Evolutionary conservation across 2,329 filamentous ascomycete genomes (phyloP).

Genomic region (Sporothrix protearum): DNA sequence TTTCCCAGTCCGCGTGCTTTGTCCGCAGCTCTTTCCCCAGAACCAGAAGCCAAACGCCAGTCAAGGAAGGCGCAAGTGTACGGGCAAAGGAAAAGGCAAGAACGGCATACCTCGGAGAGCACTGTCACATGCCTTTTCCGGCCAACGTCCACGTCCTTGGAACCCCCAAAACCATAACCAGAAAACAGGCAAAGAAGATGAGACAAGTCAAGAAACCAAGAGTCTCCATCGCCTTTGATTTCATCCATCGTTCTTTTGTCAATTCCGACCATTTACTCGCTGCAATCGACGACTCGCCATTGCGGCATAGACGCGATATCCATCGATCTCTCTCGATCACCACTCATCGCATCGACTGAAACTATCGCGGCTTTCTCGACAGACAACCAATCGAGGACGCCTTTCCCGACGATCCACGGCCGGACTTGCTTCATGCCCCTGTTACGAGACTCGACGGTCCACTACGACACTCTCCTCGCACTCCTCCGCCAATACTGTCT

Average conservation of each 20-base stretch:
- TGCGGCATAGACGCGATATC: background rate
- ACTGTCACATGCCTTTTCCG: constrained; percentile 26
- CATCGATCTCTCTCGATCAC: background rate
- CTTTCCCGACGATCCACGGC: background rate
- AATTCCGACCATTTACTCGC: background rate
- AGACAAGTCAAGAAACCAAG: background rate
- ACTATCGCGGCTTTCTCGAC: background rate
- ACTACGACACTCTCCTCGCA: background rate
- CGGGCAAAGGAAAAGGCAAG: background rate
- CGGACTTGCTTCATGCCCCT: constrained; percentile 6
- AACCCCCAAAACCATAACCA: background rate
- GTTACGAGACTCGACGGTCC: background rate
- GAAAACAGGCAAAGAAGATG: background rate
- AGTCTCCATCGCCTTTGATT: background rate
- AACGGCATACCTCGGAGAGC: constrained; percentile 25
- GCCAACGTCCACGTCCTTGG: background rate
- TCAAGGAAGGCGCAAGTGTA: background rate
- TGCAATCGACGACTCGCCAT: background rate
- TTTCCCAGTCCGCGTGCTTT: constrained; percentile 14
- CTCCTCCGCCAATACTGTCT: background rate
- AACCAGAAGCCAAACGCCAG: too few relatives aligned
- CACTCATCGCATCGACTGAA: background rate
- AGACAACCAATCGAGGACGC: background rate
- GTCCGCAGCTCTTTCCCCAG: constrained; percentile 18
- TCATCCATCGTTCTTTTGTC: background rate